Base-by-base conservation (phyloP, 2,329 filamentous ascomycete species). In the Fusarium hostae region DNA sequence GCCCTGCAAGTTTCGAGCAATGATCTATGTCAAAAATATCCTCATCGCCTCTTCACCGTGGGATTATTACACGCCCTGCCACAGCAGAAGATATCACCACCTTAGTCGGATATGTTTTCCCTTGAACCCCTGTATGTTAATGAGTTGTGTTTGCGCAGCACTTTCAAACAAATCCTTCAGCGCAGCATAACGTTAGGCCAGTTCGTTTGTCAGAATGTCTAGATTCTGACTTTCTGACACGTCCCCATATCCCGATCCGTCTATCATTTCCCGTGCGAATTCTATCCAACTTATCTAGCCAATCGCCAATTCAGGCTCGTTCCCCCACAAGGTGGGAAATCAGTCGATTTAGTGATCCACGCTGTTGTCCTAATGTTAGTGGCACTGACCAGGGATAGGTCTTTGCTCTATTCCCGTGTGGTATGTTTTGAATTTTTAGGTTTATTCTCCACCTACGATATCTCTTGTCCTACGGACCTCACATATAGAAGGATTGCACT, bases 291-390 rank as follows among this genome's bases (percentile, higher is more conserved):
- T 50, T 13, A 13, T 28, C 32, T 26, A 9, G 32, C 48, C 48
- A 52, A 52, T 52, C 43, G 22, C 50, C 56, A 68, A 55, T 45
- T 50, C 43, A 28, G 54, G 26, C 41, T 30, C 26, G n/a, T 56
- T 55, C 59, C 63, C 67, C 68, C 69, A 71, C 68, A 59, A 56
- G 35, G 68, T 71, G 68, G 68, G 6, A 64, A 68, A 71, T 72
- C 68, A 66, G 59, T 72, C 59, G 59, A 71, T 62, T 65, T 51
- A 35, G 47, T 65, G 39, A 58, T 37, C 62, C 62, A 50, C 43
- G 40, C n/a, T 28, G 51, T 20, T n/a, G 30, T 44, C 30, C 41
- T 61, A 20, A 30, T 11, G 39, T 28, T 61, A 13, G 35, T 15
- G 24, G 45, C 52, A 59, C 59, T 54, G 63, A 37, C 44, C 51